Evolutionary conservation across 768 basidiomycete species (phyloP).

Genomic region (Rhodotorula babjevae): DNA sequence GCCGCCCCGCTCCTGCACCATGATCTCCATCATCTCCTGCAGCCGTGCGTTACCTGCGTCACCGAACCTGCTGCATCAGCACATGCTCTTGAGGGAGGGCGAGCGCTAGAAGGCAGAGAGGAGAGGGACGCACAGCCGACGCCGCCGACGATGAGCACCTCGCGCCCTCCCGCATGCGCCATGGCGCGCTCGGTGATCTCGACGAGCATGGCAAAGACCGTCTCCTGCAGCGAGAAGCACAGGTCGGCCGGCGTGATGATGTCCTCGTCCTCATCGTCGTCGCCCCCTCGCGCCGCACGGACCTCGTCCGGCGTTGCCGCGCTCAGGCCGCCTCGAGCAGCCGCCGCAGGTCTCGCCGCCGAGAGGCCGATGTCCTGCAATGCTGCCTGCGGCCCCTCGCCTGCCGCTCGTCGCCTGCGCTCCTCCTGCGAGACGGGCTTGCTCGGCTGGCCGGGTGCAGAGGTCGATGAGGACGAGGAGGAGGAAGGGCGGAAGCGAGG

Average conservation of each 20-base stretch:
- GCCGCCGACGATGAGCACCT: conserved; percentile 94
- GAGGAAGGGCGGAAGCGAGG: conserved; percentile 62
- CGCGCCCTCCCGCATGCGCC: conserved; percentile 95
- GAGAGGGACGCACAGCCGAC: conserved; percentile 78
- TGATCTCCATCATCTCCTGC: conserved; percentile 98
- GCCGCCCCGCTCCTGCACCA: conserved; percentile 85
- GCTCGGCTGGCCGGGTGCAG: too few relatives aligned
- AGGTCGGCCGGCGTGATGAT: conserved; percentile 90
- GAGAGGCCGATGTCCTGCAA: conserved; percentile 32
- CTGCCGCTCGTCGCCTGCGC: conserved; percentile 24
- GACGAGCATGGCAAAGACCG: conserved; percentile 94
- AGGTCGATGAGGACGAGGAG: not conserved
- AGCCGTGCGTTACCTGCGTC: conserved; percentile 75
- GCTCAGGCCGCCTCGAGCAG: not conserved
- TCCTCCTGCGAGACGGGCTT: conserved; percentile 39
- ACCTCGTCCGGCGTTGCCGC: too few relatives aligned
- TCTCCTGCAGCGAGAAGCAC: conserved; percentile 95
- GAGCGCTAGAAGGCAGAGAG: not conserved
- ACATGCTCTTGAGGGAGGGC: not conserved
- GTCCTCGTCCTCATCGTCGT: conserved; percentile 51
- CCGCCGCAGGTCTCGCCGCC: not conserved
- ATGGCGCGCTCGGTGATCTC: conserved; percentile 98
- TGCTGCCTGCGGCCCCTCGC: conserved; percentile 24
- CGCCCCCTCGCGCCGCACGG: not conserved
- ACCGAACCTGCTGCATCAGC: not conserved